Evolutionary conservation across 2,329 filamentous ascomycete species (phyloP).

Genomic region (Scedosporium apiospermum): DNA sequence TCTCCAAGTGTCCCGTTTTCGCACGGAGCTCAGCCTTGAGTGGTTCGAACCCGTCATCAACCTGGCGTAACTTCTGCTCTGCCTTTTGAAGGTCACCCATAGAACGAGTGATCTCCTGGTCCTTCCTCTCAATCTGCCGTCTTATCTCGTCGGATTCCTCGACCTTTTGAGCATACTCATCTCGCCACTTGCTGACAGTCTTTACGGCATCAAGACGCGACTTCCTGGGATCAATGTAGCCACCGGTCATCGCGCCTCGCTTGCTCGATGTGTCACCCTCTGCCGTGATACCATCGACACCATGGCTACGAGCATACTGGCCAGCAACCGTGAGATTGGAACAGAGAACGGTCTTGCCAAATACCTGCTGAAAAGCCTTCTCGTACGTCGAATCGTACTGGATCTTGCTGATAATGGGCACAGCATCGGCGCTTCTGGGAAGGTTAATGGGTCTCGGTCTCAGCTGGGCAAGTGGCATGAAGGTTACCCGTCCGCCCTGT

Average conservation of each 20-base stretch:
- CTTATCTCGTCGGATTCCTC: conserved; percentile 57
- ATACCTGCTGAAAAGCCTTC: conserved; percentile 85
- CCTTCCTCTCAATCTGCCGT: conserved; percentile 63
- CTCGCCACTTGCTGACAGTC: conserved; percentile 62
- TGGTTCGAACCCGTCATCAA: conserved; percentile 75
- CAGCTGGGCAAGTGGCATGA: conserved; percentile 84
- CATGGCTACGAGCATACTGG: conserved; percentile 87
- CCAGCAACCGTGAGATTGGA: conserved; percentile 79
- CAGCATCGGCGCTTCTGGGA: conserved; percentile 76
- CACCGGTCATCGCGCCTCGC: conserved; percentile 89
- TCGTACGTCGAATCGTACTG: conserved; percentile 69
- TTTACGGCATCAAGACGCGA: conserved; percentile 83
- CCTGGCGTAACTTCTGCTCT: conserved; percentile 66
- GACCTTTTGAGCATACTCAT: conserved; percentile 60
- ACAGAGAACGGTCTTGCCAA: conserved; percentile 90
- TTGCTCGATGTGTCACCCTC: conserved; percentile 94
- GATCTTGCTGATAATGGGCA: conserved; percentile 79
- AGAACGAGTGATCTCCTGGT: conserved; percentile 83
- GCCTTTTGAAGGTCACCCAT: conserved; percentile 75
- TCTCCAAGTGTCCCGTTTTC: conserved; percentile 66
- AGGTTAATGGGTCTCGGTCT: conserved; percentile 63
- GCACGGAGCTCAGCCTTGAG: conserved; percentile 66
- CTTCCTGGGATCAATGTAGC: conserved; percentile 77
- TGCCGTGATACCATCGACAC: conserved; percentile 84
- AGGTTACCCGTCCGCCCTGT: conserved; percentile 79